These are phyloP conservation scores for Russula compacta DNA, from an alignment of 768 basidiomycete genomes.

Conservation along the genomic window DNA sequence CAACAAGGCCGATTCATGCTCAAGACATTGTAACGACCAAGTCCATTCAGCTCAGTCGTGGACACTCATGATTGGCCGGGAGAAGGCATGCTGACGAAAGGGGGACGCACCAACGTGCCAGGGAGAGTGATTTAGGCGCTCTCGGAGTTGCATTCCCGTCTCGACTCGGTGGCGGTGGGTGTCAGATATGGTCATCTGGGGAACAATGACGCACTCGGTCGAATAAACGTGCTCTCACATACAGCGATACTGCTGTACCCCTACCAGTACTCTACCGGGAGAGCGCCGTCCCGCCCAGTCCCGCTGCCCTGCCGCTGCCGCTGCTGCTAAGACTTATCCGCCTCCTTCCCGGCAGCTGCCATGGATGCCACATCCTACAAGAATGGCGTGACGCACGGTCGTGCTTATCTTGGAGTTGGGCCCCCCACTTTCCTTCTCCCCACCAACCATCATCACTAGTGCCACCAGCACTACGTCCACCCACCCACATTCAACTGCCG, in stretches of 20 bases:
- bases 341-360: not conserved
- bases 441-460: not conserved
- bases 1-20: too few species aligned
- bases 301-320: not conserved
- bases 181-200: not conserved
- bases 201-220: not conserved
- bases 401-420: not conserved
- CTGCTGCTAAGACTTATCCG: slow-evolving; percentile 4
- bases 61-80: not conserved
- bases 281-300: too few species aligned
- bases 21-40: too few species aligned
- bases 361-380: not conserved
- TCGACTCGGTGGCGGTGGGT: not conserved
- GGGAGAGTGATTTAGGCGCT: not conserved
- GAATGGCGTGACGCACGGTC: slow-evolving; percentile 1
- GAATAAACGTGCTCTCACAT: not conserved
- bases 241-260: too few species aligned
- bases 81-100: not conserved
- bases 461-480: not conserved
- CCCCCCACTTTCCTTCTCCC: not conserved
- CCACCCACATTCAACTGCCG: not conserved
- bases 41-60: too few species aligned
- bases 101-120: not conserved
- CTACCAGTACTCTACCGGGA: too few species aligned
- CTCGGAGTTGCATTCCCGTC: not conserved